Conservation (phyloP, 805 yeast species). For the Metschnikowia continentalis region DNA sequence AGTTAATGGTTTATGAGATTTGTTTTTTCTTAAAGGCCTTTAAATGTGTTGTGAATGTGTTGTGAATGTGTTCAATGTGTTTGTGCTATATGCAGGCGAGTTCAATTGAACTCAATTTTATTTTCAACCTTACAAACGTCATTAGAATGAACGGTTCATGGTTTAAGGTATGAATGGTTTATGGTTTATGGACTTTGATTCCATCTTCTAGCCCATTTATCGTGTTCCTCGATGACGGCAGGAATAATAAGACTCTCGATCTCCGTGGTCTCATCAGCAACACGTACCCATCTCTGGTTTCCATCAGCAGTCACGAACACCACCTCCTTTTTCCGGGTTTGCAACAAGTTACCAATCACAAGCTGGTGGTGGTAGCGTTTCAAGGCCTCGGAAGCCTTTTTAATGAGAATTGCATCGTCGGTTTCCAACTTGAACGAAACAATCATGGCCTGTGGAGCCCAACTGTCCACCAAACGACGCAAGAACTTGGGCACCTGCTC, state of each 20-base stretch:
- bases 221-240: constrained; percentile 61
- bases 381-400: constrained; percentile 76
- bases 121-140: no score
- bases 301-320: constrained; percentile 65
- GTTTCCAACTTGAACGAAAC: constrained; percentile 94
- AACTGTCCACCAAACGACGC: constrained; percentile 77
- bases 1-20: no score
- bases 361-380: constrained; percentile 86
- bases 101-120: no score
- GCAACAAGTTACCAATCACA: constrained; percentile 89
- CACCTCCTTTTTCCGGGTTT: constrained; percentile 83
- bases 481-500: constrained; percentile 97
- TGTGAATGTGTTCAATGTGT: no score
- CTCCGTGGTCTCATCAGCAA: constrained; percentile 41
- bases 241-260: constrained; percentile 84
- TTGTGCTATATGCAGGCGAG: no score
- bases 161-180: no score
- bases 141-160: no score
- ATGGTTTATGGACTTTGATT: no score
- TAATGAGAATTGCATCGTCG: constrained; percentile 62
- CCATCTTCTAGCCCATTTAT: constrained; percentile 47
- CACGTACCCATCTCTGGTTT: constrained; percentile 45
- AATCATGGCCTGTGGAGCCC: constrained; percentile 96
- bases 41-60: no score
- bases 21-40: no score